phyloP scores from a whole-genome alignment of 1,284 basidiomycete genomes.

The Trametes sp. region DNA sequence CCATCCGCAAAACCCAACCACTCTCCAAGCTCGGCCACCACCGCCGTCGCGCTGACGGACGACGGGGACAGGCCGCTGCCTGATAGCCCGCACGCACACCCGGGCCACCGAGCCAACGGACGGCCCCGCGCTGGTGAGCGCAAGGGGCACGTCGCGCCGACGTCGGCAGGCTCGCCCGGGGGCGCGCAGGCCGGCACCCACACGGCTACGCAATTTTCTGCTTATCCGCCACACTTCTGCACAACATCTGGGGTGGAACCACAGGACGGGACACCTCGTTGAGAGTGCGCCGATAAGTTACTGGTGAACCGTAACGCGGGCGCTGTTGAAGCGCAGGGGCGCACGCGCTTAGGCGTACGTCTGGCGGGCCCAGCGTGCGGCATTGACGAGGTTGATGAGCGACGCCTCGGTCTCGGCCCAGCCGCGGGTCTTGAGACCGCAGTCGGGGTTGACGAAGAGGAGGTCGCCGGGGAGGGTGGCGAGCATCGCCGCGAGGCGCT shows the following conservation, averaged over 20 bases:
- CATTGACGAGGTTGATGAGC: conserved; percentile 88
- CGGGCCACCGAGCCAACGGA: conserved; percentile 21
- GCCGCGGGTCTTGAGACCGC: conserved; percentile 92
- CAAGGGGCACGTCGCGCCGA: conserved; percentile 9
- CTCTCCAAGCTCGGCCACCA: conserved; percentile 20
- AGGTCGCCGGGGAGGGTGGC: conserved; percentile 80
- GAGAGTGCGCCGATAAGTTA: conserved; percentile 50
- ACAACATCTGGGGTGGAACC: conserved; percentile 45
- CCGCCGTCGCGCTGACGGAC: conserved; percentile 13
- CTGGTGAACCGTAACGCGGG: conserved; percentile 51
- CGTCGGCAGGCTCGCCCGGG: conserved; percentile 13
- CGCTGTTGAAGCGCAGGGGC: conserved; percentile 90
- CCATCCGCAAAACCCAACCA: conserved; percentile 25
- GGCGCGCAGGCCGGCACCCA: conserved; percentile 29
- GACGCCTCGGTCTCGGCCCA: conserved; percentile 97
- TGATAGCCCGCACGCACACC: conserved; percentile 21
- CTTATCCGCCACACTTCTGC: conserved; percentile 39
- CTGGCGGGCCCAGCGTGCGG: conserved; percentile 89
- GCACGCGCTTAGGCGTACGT: conserved; percentile 70
- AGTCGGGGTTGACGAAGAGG: conserved; percentile 95
- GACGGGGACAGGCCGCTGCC: conserved; percentile 20
- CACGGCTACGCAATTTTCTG: conserved; percentile 35
- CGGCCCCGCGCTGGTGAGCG: conserved; percentile 5
- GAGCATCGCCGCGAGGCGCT: conserved; percentile 89
- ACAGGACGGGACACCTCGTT: conserved; percentile 41